Evolutionary conservation across 768 basidiomycete species (phyloP).

Genomic region (Leucosporidium scottii): DNA sequence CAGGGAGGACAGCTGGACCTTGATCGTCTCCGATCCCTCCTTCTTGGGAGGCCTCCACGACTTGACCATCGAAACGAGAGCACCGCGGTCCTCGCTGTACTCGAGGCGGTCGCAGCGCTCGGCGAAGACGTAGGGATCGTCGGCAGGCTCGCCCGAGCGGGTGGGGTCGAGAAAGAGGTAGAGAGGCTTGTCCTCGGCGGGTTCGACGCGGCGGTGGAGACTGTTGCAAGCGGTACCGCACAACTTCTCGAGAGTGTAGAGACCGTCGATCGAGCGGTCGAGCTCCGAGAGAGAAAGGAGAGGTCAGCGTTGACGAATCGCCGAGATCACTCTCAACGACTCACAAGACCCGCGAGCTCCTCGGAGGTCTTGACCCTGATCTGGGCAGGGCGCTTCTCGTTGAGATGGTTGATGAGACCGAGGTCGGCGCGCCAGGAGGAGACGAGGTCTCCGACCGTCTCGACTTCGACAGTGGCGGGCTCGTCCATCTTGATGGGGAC

Average conservation of each 20-base stretch:
- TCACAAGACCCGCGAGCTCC: conserved; percentile 9
- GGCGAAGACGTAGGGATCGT: conserved; percentile 81
- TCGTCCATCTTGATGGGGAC: conserved; percentile 49
- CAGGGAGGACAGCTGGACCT: background rate
- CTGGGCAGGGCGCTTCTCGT: conserved; percentile 60
- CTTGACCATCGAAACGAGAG: conserved; percentile 64
- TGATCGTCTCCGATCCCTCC: background rate
- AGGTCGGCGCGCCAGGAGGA: conserved; percentile 79
- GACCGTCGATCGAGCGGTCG: conserved; percentile 75
- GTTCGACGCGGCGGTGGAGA: conserved; percentile 61
- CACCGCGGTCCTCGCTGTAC: conserved; percentile 70
- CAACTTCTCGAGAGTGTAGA: conserved; percentile 68
- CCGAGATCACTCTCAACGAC: background rate
- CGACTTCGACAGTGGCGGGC: background rate
- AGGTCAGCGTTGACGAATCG: background rate
- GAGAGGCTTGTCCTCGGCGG: conserved; percentile 47
- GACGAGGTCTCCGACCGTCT: conserved; percentile 54
- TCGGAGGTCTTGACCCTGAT: conserved; percentile 54
- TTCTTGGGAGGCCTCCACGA: conserved; percentile 60
- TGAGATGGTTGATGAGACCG: conserved; percentile 60
- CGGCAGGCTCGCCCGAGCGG: conserved; percentile 61
- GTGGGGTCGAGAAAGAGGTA: conserved; percentile 74
- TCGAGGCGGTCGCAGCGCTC: conserved; percentile 68
- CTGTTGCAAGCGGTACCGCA: conserved; percentile 84
- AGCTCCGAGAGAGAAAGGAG: conserved; percentile 39